Conservation (phyloP, 169 alveolate genomes). For the Plasmodium gallinaceum region DNA sequence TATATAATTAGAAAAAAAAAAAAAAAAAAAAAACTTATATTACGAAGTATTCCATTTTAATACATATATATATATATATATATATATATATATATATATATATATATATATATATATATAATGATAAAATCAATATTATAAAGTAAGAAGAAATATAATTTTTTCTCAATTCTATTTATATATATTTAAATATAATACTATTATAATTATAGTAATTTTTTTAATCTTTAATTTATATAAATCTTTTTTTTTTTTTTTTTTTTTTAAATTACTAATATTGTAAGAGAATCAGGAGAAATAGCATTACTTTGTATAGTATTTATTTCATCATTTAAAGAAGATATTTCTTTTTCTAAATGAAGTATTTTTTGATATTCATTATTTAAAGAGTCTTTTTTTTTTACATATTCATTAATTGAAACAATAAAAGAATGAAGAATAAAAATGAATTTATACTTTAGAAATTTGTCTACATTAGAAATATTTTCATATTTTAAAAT, state of each 20-base stretch:
- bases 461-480: slow-evolving; percentile 36
- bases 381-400: slow-evolving; percentile 6
- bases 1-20: neutral
- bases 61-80: neutral
- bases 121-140: neutral
- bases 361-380: neutral
- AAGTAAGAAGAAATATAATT: no score
- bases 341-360: neutral
- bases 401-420: slow-evolving; percentile 51
- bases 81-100: slow-evolving; percentile 2
- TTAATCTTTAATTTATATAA: neutral
- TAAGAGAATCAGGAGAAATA: neutral
- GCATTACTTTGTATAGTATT: no score
- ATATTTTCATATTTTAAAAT: slow-evolving; percentile 60
- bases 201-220: no score
- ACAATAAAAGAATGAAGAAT: slow-evolving; percentile 13
- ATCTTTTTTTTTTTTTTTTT: neutral
- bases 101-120: neutral
- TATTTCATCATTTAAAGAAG: neutral
- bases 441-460: slow-evolving; percentile 18
- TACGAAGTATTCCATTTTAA: neutral
- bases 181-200: no score
- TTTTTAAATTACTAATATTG: neutral
- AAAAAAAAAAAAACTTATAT: neutral
- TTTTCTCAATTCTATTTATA: no score